Percentiles rank a stretch among this genome's conserved stretches.
These are phyloP conservation scores for Oryza officinalis DNA, from an alignment of 176 grass and related monocot genomes.

Conservation along the genomic window DNA sequence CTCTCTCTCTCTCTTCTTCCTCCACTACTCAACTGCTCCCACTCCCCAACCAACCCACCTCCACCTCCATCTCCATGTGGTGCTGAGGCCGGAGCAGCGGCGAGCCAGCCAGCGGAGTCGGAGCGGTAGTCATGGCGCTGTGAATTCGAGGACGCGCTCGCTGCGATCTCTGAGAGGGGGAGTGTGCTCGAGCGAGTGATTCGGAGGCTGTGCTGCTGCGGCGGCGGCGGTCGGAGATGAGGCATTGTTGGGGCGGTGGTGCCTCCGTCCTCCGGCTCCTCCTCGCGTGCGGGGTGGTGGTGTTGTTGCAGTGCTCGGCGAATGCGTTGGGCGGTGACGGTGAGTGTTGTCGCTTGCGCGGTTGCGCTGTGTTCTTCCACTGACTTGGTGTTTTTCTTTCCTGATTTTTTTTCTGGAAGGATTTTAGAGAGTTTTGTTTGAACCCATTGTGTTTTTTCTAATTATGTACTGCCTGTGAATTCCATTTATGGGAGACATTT, in stretches of 20 bases:
- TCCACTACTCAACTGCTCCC: slow-evolving; percentile 52
- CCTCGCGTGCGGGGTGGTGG: slow-evolving; percentile 48
- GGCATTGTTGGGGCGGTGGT: slow-evolving; percentile 8
- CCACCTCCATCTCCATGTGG: background rate
- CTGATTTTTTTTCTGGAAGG: background rate
- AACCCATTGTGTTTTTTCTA: background rate
- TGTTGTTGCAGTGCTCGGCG: slow-evolving; percentile 33
- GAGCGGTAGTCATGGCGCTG: background rate
- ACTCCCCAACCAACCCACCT: slow-evolving; percentile 32
- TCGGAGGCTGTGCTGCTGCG: background rate
- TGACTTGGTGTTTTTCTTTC: background rate
- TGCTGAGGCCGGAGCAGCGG: background rate
- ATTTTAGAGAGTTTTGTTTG: background rate
- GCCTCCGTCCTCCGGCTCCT: slow-evolving; percentile 20
- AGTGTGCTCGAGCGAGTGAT: background rate
- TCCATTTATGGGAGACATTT: slow-evolving; percentile 1
- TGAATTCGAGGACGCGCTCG: slow-evolving; percentile 19
- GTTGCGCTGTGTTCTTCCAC: background rate
- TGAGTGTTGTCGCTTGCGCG: slow-evolving; percentile 3
- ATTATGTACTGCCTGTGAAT: background rate
- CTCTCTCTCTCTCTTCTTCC: slow-evolving; percentile 1
- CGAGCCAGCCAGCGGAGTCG: background rate
- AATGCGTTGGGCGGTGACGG: slow-evolving; percentile 30
- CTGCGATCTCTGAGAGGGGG: background rate
- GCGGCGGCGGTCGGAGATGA: slow-evolving; percentile 9